These are phyloP conservation scores for Cyberlindnera mrakii DNA, from an alignment of 805 yeast species.

Conservation along the genomic window DNA sequence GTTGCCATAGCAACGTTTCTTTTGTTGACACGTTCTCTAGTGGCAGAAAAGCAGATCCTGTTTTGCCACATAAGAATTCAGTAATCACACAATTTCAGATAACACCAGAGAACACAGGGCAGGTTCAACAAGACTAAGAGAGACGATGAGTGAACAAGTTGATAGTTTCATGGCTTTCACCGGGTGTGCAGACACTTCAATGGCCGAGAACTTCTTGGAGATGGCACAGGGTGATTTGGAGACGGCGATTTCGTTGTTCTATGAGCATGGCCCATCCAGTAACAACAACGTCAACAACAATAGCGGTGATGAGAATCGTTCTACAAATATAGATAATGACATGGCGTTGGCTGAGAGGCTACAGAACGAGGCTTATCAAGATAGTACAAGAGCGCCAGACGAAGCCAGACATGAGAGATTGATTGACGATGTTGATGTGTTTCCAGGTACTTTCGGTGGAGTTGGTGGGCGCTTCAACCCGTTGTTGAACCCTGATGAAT, in stretches of 20 bases:
- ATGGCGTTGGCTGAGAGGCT: constrained; percentile 59
- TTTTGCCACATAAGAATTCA: too few species aligned
- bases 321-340: constrained; percentile 11
- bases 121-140: not conserved
- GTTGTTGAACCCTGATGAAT: constrained; percentile 4
- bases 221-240: constrained; percentile 76
- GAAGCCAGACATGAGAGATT: constrained; percentile 74
- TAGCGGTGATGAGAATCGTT: constrained; percentile 2
- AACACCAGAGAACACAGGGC: too few species aligned
- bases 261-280: constrained; percentile 53
- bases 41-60: too few species aligned
- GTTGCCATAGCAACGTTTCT: too few species aligned
- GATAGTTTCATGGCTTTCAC: constrained; percentile 83
- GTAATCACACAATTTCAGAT: too few species aligned
- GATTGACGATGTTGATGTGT: constrained; percentile 40
- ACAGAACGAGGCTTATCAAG: constrained; percentile 55
- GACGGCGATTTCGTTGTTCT: constrained; percentile 75
- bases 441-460: constrained; percentile 33
- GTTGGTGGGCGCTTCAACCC: constrained; percentile 28
- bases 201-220: constrained; percentile 72
- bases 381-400: constrained; percentile 56
- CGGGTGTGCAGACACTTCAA: constrained; percentile 55
- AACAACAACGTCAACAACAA: constrained; percentile 2
- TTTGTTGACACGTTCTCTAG: too few species aligned
- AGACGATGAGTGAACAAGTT: constrained; percentile 39